Base-by-base conservation (phyloP, 2,329 filamentous ascomycete species). In the Didymosphaeria variabile region DNA sequence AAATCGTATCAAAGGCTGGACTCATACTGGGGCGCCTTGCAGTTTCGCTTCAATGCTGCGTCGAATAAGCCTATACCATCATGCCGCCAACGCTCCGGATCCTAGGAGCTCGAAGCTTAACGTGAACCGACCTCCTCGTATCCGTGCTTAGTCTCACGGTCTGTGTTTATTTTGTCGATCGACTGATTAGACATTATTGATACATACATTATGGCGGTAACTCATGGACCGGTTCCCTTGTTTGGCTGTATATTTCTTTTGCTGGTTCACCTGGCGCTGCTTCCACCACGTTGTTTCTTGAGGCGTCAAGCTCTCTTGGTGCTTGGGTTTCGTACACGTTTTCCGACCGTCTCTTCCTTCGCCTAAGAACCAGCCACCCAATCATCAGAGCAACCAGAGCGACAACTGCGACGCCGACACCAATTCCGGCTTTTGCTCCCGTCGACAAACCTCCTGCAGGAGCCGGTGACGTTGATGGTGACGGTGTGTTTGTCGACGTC, bases 201-300 rank as follows among this genome's bases (percentile, higher is more conserved):
- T 32, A 32, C 46, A 31, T 49, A 15, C 8, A 49, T 19, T 31
- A 49, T 49, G 46, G 29, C 26, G 46, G 46, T 5, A 49, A 26
- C 21, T 49, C 46, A 49, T 49, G 46, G 23, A 46, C 21, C 10
- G 21, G n/a, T 26, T 46, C 46, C 10, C 29, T 32, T 17, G 23
- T 32, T 12, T 49, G 13, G 46, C 46, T 49, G 46, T 47, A 26
- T 29, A 44, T 44, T 21, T 44, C 40, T 44, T 44, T 44, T 9
- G 40, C 6, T 21, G 17, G 17, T 13, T 44, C 40, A 8, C 8
- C 13, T 19, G 40, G 12, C 12, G 17, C 19, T 21, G 40, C 40
- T 44, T 44, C 40, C 19, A 21, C 40, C 40, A 44, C 19, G 17
- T 44, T 44, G 19, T 17, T 44, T 21, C 17, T 2, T 44, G 4